phyloP scores from a whole-genome alignment of 2,329 filamentous ascomycete genomes.

The Clarireedia monteithiana region DNA sequence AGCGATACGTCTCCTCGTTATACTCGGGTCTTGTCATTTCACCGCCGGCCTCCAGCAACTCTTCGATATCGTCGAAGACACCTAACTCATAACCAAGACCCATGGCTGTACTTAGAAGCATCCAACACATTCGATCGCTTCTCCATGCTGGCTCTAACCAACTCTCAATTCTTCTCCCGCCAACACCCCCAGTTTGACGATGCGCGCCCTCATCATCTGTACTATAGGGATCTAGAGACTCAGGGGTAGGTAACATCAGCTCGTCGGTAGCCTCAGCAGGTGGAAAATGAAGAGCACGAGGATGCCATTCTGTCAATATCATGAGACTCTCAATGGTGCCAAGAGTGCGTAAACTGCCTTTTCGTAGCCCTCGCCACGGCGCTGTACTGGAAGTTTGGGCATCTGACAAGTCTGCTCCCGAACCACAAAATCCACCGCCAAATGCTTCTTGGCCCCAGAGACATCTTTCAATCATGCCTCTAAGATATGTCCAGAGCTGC shows the following conservation, averaged over 20 bases:
- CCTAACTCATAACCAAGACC: slow-evolving; percentile 88
- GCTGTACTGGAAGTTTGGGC: slow-evolving; percentile 59
- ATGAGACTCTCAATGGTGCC: slow-evolving; percentile 92
- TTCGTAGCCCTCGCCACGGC: slow-evolving; percentile 60
- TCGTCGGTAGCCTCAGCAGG: slow-evolving; percentile 68
- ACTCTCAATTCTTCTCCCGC: slow-evolving; percentile 80
- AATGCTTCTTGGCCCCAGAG: slow-evolving; percentile 97
- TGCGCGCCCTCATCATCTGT: slow-evolving; percentile 38
- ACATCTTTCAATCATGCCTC: slow-evolving; percentile 90
- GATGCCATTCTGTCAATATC: slow-evolving; percentile 95
- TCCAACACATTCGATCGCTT: slow-evolving; percentile 95
- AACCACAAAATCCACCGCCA: slow-evolving; percentile 76
- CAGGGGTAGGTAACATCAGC: slow-evolving; percentile 54
- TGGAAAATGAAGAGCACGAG: slow-evolving; percentile 87
- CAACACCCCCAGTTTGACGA: slow-evolving; percentile 47
- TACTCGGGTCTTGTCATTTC: slow-evolving; percentile 56
- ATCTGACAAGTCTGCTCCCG: slow-evolving; percentile 46
- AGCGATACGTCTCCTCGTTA: slow-evolving; percentile 68
- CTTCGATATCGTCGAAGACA: slow-evolving; percentile 86
- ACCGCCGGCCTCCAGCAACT: slow-evolving; percentile 51
- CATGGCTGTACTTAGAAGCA: slow-evolving; percentile 86
- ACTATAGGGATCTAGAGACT: slow-evolving; percentile 35
- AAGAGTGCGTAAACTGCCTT: slow-evolving; percentile 76
- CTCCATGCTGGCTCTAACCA: slow-evolving; percentile 97
- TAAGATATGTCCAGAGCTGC: slow-evolving; percentile 88